phyloP scores from a whole-genome alignment of 371 early-diverging fungal species.

The Smittium culicis region DNA sequence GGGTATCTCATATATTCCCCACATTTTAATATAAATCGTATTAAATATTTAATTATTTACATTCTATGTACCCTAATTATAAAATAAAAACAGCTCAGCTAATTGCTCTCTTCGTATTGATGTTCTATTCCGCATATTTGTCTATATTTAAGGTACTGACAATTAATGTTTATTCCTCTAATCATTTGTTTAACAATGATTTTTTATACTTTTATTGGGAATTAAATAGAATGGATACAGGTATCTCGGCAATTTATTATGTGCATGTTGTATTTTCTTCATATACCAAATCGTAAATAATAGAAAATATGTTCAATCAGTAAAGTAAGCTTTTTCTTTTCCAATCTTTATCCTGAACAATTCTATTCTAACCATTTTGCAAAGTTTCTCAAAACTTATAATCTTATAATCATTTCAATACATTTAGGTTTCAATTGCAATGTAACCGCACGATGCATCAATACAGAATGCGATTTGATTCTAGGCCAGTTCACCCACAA shows the following conservation, averaged over 20 bases:
- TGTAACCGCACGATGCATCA: constrained; percentile 34
- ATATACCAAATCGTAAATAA: constrained; percentile 30
- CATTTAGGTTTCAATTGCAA: constrained; percentile 21
- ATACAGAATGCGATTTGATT: constrained; percentile 32
- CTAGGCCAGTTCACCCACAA: too few species aligned
- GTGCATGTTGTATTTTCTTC: constrained; percentile 25
- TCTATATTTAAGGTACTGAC: constrained; percentile 21
- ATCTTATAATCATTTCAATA: neutral
- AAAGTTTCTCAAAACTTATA: neutral
- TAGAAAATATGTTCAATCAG: constrained; percentile 30
- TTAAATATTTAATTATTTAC: too few species aligned
- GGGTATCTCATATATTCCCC: too few species aligned
- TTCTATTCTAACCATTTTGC: too few species aligned
- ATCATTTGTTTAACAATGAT: too few species aligned
- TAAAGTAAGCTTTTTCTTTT: constrained; percentile 27
- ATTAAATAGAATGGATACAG: too few species aligned
- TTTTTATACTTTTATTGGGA: too few species aligned
- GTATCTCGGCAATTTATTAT: constrained; percentile 23
- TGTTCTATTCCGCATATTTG: constrained; percentile 29
- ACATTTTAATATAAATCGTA: too few species aligned
- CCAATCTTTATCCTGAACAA: too few species aligned
- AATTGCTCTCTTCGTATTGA: constrained; percentile 19
- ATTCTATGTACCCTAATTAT: too few species aligned
- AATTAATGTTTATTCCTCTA: too few species aligned
- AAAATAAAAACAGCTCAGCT: too few species aligned